Percentiles rank a stretch among this genome's conserved stretches.
These are phyloP conservation scores for Willaertia magna DNA, from an alignment of 208 protist genomes.

Conservation along the genomic window DNA sequence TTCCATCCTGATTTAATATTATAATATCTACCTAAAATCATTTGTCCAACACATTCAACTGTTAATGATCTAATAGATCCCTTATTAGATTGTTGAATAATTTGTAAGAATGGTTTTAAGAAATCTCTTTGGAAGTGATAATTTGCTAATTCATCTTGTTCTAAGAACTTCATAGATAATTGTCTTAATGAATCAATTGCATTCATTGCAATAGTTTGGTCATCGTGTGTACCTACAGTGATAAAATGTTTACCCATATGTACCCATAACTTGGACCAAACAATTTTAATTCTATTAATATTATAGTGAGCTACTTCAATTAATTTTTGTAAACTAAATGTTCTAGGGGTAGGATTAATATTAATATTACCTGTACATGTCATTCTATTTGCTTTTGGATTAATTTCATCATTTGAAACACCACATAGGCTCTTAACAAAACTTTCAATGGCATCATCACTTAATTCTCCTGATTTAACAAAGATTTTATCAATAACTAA, in stretches of 20 bases:
- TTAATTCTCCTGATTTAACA: slow-evolving; percentile 31
- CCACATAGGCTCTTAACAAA: slow-evolving; percentile 55
- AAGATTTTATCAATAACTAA: slow-evolving; percentile 61
- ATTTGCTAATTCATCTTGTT: slow-evolving; percentile 57
- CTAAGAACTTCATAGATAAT: slow-evolving; percentile 67
- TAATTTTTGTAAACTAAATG: slow-evolving; percentile 63
- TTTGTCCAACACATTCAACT: slow-evolving; percentile 42
- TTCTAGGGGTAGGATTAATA: slow-evolving; percentile 15
- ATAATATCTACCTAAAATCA: slow-evolving; percentile 32
- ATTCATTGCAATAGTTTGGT: slow-evolving; percentile 54
- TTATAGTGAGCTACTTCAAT: slow-evolving; percentile 71
- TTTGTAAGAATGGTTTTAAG: slow-evolving; percentile 63
- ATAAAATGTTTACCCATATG: slow-evolving; percentile 47
- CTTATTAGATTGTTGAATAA: slow-evolving; percentile 36
- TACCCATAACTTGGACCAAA: slow-evolving; percentile 63
- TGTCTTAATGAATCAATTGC: slow-evolving; percentile 69
- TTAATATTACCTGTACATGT: neutral
- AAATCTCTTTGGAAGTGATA: slow-evolving; percentile 78
- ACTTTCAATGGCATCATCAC: slow-evolving; percentile 44
- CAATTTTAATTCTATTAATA: slow-evolving; percentile 58
- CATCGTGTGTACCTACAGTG: slow-evolving; percentile 38
- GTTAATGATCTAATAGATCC: neutral
- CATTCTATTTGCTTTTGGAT: slow-evolving; percentile 1
- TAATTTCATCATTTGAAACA: slow-evolving; percentile 50
- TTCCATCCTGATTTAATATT: slow-evolving; percentile 69